These are phyloP conservation scores for Hawksworthiomyces lignivorus DNA, from an alignment of 2,329 filamentous ascomycete genomes.

Conservation along the genomic window DNA sequence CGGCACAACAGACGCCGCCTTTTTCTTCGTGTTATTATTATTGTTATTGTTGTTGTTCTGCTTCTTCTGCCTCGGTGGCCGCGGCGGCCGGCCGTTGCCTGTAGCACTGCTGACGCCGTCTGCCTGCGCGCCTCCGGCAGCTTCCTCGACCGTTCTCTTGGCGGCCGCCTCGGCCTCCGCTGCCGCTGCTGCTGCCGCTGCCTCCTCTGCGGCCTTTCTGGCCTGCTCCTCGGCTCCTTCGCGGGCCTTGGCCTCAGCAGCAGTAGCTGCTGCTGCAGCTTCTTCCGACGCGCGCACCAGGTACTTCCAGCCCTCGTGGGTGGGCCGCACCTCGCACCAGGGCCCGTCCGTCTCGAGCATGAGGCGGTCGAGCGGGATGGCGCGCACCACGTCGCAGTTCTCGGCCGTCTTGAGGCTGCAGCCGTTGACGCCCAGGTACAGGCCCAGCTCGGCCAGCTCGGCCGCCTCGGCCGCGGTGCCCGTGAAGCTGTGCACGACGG, in stretches of 20 bases:
- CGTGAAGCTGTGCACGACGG: slow-evolving; percentile 92
- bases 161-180: slow-evolving; percentile 16
- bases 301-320: slow-evolving; percentile 75
- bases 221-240: slow-evolving; percentile 15
- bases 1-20: slow-evolving; percentile 59
- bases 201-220: slow-evolving; percentile 5
- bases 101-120: neutral
- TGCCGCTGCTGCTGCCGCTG: slow-evolving; percentile 24
- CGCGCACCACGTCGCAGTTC: slow-evolving; percentile 76
- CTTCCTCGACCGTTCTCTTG: slow-evolving; percentile 14
- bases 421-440: slow-evolving; percentile 92
- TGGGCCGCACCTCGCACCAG: slow-evolving; percentile 91
- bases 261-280: slow-evolving; percentile 18
- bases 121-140: neutral
- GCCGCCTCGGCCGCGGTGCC: slow-evolving; percentile 79
- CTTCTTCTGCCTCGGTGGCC: slow-evolving; percentile 14
- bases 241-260: slow-evolving; percentile 11
- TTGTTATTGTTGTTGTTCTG: slow-evolving; percentile 12
- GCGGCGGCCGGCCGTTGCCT: slow-evolving; percentile 7
- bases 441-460: slow-evolving; percentile 63
- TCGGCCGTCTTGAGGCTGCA: slow-evolving; percentile 93
- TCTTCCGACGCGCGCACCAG: slow-evolving; percentile 29
- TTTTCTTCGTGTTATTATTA: slow-evolving; percentile 41
- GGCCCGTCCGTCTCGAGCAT: slow-evolving; percentile 97
- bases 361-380: slow-evolving; percentile 68